phyloP scores from a whole-genome alignment of 805 yeast genomes.

The Zygosaccharomyces gambellarensis region DNA sequence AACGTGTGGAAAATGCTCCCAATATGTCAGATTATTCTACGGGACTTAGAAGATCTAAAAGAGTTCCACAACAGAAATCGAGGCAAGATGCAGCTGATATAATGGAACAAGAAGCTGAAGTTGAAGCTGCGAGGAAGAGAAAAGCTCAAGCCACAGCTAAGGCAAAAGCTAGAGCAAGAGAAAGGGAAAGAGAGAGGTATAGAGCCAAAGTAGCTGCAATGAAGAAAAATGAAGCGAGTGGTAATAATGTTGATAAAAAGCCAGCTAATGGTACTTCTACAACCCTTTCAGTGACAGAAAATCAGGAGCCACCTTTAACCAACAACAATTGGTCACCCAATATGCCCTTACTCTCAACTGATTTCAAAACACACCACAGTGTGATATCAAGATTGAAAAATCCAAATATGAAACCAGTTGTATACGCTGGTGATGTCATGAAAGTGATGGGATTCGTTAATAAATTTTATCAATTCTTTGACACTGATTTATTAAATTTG shows the following conservation, averaged over 20 bases:
- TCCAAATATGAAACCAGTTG: constrained; percentile 20
- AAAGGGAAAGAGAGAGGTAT: constrained; percentile 14
- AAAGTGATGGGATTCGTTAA: constrained; percentile 30
- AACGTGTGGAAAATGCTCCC: constrained; percentile 17
- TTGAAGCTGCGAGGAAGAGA: constrained; percentile 10
- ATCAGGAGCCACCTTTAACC: constrained; percentile 22
- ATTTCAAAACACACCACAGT: constrained; percentile 16
- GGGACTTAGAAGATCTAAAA: constrained; percentile 25
- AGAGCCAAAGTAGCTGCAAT: constrained; percentile 6
- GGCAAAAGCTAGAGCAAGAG: constrained; percentile 12
- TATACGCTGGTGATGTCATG: constrained; percentile 30
- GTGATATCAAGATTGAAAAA: constrained; percentile 18
- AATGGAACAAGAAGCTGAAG: constrained; percentile 17
- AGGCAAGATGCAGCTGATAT: constrained; percentile 14
- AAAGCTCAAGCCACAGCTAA: constrained; percentile 11
- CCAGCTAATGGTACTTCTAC: background rate
- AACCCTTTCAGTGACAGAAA: constrained; percentile 9
- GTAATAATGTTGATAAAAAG: background rate
- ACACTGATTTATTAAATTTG: constrained; percentile 20
- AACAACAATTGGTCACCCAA: constrained; percentile 29
- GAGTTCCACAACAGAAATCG: constrained; percentile 22
- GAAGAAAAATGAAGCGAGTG: constrained; percentile 2
- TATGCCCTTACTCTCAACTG: constrained; percentile 23
- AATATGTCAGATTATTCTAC: constrained; percentile 9
- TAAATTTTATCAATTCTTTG: constrained; percentile 26